Evolutionary conservation across 768 basidiomycete species (phyloP), one percentile per base, ranked within the genome.

Genomic region (Lentinula raphanica): DNA sequence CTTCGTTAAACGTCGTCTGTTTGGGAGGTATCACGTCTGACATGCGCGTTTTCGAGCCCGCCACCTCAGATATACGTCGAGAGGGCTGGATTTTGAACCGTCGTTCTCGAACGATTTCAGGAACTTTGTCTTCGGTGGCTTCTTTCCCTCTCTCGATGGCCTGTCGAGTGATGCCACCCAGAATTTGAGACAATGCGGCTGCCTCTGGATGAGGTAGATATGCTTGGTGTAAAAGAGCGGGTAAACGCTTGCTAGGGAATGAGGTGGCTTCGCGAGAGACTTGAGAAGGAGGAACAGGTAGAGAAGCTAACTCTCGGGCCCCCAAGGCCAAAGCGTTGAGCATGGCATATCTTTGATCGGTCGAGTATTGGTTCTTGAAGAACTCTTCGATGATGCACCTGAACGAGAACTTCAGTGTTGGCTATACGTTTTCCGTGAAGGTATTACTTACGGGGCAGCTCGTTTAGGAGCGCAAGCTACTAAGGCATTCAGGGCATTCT

Each of bases 321-420:
- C 92, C 92, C 32, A 94, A 71, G 0, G 91, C 92, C 11, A 99
- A 75, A 1, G 93, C 88, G 60, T 90, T 94, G 21, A 98, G 78
- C 63, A 94, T 92, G 9, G 84, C 82, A 60, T 83, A 90, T 7
- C 95, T 87, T 64, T 98, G 94, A 29, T 86, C 80, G 17, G 84
- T 81, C 0, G 97, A 95, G 70, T 96, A 97, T 62, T 96, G 92
- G 49, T 89, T 90, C 63, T 87, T 87, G 76, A 98, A 99, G 71
- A 94, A 95, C 66, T 97, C 92, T 68, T 96, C 93, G 54, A 92
- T 86, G 9, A 98, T 75, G 32, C 83, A 79, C 3, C 95, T 97
- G 66, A 9, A 56, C 48, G 9, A 56, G 46, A 21, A 13, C 5
- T 13, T 49, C 23, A 42, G 25, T 5, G 15, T 19, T 21, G 38